A percentile compares a stretch with the other conserved stretches of the same genome.
phyloP scores from a whole-genome alignment of 768 basidiomycete genomes.

The Mycena metata region DNA sequence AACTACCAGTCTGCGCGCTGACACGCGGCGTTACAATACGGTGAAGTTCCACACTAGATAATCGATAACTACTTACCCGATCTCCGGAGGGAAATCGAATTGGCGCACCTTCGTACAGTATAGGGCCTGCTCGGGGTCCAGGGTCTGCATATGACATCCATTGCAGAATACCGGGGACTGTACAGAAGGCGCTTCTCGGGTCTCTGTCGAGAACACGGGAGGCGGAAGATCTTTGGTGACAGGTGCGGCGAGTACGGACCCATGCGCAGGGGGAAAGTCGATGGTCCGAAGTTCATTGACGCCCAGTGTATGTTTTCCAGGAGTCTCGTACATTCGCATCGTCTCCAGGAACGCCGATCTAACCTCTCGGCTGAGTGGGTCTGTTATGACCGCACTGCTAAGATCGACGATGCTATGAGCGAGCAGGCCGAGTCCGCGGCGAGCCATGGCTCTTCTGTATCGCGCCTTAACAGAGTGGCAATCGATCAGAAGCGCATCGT shows the following conservation, averaged over 20 bases:
- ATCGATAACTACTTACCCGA: no score
- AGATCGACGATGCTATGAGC: not conserved
- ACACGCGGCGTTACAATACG: no score
- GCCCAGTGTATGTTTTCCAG: not conserved
- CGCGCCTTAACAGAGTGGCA: not conserved
- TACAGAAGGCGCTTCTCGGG: not conserved
- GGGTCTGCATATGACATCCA: not conserved
- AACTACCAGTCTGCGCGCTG: no score
- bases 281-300: not conserved
- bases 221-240: not conserved
- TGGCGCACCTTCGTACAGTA: not conserved
- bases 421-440: not conserved
- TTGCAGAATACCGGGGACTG: not conserved
- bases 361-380: not conserved
- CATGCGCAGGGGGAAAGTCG: not conserved
- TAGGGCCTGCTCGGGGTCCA: not conserved
- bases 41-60: no score
- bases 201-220: not conserved
- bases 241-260: not conserved
- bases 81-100: not conserved
- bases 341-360: not conserved
- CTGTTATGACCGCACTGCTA: not conserved
- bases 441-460: not conserved
- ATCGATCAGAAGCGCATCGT: not conserved
- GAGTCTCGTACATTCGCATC: not conserved